Percentiles rank a stretch among this genome's conserved stretches.
phyloP scores from a whole-genome alignment of 331 rosid genomes.

The Cydonia oblonga region DNA sequence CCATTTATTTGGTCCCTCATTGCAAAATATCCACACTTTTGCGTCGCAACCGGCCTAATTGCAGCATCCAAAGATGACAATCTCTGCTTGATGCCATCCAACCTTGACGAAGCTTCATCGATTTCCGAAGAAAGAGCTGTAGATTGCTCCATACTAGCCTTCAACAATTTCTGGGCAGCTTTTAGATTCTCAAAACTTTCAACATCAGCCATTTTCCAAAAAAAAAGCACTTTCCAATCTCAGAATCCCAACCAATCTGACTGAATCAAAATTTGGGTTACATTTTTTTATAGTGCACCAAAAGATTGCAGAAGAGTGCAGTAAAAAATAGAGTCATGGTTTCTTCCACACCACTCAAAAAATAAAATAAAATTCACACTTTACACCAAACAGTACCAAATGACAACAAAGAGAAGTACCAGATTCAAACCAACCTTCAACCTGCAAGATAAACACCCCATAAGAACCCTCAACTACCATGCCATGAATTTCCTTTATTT shows the following conservation, averaged over 20 bases:
- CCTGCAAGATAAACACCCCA: constrained; percentile 43
- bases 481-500: constrained; percentile 10
- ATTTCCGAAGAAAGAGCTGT: constrained; percentile 30
- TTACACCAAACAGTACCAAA: constrained; percentile 79
- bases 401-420: constrained; percentile 18
- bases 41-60: constrained; percentile 14
- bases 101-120: constrained; percentile 33
- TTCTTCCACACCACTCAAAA: constrained; percentile 27
- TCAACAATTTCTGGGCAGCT: constrained; percentile 39
- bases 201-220: constrained; percentile 31
- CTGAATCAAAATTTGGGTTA: neutral
- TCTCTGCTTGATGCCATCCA: constrained; percentile 33
- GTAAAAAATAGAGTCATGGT: constrained; percentile 20
- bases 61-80: constrained; percentile 38
- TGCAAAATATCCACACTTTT: constrained; percentile 18
- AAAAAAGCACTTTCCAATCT: neutral
- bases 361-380: constrained; percentile 16
- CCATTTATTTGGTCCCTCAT: constrained; percentile 38
- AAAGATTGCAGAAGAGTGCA: neutral
- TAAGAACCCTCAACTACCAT: constrained; percentile 44
- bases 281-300: constrained; percentile 8
- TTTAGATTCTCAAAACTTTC: constrained; percentile 30
- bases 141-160: constrained; percentile 47
- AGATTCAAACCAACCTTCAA: constrained; percentile 59
- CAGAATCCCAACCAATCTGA: constrained; percentile 4